Base-by-base conservation (phyloP, 352 stramenopile genomes). In the Halophytophthora batemanensis region DNA sequence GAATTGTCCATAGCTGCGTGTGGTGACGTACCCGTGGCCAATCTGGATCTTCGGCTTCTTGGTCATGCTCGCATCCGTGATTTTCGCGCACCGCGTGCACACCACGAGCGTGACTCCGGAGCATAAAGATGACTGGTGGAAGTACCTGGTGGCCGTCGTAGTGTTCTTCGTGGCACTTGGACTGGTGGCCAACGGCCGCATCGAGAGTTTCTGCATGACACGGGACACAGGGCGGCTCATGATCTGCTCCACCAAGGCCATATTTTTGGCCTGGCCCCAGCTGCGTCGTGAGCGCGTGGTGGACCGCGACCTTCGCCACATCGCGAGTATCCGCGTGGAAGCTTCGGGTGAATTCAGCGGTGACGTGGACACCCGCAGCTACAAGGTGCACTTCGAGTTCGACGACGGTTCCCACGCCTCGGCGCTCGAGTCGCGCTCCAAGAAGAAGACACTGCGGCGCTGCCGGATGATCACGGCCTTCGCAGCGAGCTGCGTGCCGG, bases 341-440 rank as follows among this genome's bases (percentile, higher is more conserved):
- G 64, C 73, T 34, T 65, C 63, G 12, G 77, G 77, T 14, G 77
- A 89, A 51, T 74, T 86, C 53, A 87, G 69, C 21, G 73, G 75
- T 11, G 77, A 89, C 15, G 62, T 86, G 21, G 75, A 87, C 64
- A 89, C 77, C 41, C 70, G 77, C 7, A 70, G 53, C 43, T 89
- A 86, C 59, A 83, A 87, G 46, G 64, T 89, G 15, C 69, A 86
- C 49, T 87, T 89, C 49, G 77, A 89, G 37, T 89, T 89, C 53
- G 62, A 82, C 46, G 74, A 89, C 40, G 75, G 71, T 15, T 59
- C 59, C 4, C 66, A 86, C 45, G 64, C 75, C 3, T 70, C 68
- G 36, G 71, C 66, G 10, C 61, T 89, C 25, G 77, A 89, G 39
- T 63, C 60, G 14, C 73, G 77, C 15, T 86, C 62, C 62, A 86